Base-by-base conservation (phyloP, 148 eudicot genomes). In the Nepenthes gracilis region DNA sequence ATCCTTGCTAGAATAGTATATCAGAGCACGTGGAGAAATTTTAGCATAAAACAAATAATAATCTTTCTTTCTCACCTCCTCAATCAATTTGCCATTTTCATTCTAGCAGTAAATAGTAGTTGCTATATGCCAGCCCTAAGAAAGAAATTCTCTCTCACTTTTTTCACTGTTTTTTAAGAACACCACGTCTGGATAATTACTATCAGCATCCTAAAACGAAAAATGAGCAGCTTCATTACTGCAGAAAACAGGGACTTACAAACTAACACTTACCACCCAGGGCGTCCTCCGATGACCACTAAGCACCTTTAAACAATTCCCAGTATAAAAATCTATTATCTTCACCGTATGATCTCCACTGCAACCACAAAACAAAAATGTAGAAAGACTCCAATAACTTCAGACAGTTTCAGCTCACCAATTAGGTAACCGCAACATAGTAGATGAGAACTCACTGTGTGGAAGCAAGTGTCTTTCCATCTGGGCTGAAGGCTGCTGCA, bases 261-360 rank as follows among this genome's bases (percentile, higher is more conserved):
- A 43, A 65, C 6, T 43, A 4, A 67, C 37, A 43, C 91, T 83
- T 73, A 91, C 97, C 97, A 91, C 97, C 97, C 97, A 91, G 43
- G 97, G 97, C 11, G 97, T 91, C 75, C 97, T 85, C 65, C 97
- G 89, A 68, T 91, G 97, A 70, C 97, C 97, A 64, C 79, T 79
- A 57, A 91, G 74, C 72, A 91, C 96, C 76, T 87, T 91, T 57
- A 87, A 73, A 74, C 97, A 91, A 68, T 68, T 77, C 64, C 97
- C 97, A 65, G 84, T 87, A 66, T 71, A 76, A 59, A 86, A 87
- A 66, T 91, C 82, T 48, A 83, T 85, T 68, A 87, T 81, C 76
- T 91, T 91, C 5, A 91, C 97, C 4, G 97, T 91, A 83, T 91
- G 97, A 71, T 91, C 97, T 38, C 97, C 97, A 77, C 97, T 91